These are phyloP conservation scores for Cardiospermum halicacabum DNA, from an alignment of 345 rosid species.

Conservation along the genomic window DNA sequence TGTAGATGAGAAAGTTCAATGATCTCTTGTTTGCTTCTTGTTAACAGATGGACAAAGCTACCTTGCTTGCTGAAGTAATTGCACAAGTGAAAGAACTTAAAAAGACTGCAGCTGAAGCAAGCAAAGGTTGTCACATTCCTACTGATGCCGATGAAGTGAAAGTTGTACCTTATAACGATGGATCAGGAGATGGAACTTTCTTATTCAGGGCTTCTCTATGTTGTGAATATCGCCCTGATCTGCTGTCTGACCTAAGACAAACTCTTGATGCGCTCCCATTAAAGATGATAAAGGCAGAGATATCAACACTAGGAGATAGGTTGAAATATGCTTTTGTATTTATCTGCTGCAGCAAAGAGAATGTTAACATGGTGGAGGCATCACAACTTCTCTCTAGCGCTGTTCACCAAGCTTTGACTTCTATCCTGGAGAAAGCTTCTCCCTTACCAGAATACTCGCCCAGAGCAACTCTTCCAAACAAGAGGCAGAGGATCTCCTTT, in stretches of 20 bases:
- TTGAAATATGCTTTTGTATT: conserved; percentile 43
- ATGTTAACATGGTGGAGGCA: conserved; percentile 14
- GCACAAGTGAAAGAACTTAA: conserved; percentile 48
- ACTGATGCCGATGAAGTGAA: conserved; percentile 44
- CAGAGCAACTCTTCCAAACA: conserved; percentile 30
- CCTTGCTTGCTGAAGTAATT: conserved; percentile 62
- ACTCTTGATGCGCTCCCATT: conserved; percentile 42
- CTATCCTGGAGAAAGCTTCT: conserved; percentile 42
- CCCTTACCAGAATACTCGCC: conserved; percentile 35
- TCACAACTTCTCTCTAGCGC: conserved; percentile 18
- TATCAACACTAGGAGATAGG: conserved; percentile 50
- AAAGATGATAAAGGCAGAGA: conserved; percentile 38
- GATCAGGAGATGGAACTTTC: conserved; percentile 21
- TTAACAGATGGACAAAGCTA: conserved; percentile 67
- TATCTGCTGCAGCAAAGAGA: conserved; percentile 21
- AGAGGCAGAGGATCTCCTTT: conserved; percentile 38
- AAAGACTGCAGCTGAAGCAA: conserved; percentile 37
- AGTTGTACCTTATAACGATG: conserved; percentile 32
- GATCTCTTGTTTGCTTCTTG: background rate
- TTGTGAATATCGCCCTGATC: conserved; percentile 49
- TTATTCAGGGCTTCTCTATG: conserved; percentile 46
- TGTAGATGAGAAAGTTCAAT: background rate
- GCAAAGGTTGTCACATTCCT: conserved; percentile 48
- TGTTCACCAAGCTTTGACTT: conserved; percentile 29
- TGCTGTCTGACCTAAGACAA: conserved; percentile 43